phyloP scores from a whole-genome alignment of 768 basidiomycete species.

The Naganishia randhawae region DNA sequence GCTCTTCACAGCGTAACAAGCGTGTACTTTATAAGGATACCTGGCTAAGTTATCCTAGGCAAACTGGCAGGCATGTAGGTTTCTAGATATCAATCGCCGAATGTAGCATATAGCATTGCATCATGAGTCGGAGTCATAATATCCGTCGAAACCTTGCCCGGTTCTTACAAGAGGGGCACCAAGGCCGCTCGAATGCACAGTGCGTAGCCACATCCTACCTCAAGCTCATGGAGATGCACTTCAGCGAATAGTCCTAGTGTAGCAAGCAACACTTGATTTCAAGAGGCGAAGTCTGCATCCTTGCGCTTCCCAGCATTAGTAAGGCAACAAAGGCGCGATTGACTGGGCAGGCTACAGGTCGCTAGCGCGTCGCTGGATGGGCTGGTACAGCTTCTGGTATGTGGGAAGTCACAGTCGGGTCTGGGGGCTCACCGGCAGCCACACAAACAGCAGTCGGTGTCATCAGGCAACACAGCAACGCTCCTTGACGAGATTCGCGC shows the following conservation, averaged over 20 bases:
- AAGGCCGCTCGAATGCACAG: too few relatives aligned
- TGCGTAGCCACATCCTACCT: too few relatives aligned
- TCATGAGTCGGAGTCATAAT: background rate
- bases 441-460: background rate
- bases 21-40: too few relatives aligned
- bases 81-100: background rate
- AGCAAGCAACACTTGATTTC: background rate
- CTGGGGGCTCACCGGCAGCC: background rate
- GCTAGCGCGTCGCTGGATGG: constrained; percentile 9
- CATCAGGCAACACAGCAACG: background rate
- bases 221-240: too few relatives aligned
- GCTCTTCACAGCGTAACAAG: too few relatives aligned
- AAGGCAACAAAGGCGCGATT: constrained; percentile 20
- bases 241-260: too few relatives aligned
- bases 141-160: background rate
- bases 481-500: background rate
- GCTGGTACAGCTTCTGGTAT: background rate
- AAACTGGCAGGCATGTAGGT: background rate
- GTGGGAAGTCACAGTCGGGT: background rate
- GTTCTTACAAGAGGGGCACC: too few relatives aligned
- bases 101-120: background rate
- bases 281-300: background rate
- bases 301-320: constrained; percentile 1
- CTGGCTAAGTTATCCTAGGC: too few relatives aligned
- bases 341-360: background rate